These are phyloP conservation scores for Aspergillus sparsus DNA, from an alignment of 495 filamentous ascomycete species.

Conservation along the genomic window DNA sequence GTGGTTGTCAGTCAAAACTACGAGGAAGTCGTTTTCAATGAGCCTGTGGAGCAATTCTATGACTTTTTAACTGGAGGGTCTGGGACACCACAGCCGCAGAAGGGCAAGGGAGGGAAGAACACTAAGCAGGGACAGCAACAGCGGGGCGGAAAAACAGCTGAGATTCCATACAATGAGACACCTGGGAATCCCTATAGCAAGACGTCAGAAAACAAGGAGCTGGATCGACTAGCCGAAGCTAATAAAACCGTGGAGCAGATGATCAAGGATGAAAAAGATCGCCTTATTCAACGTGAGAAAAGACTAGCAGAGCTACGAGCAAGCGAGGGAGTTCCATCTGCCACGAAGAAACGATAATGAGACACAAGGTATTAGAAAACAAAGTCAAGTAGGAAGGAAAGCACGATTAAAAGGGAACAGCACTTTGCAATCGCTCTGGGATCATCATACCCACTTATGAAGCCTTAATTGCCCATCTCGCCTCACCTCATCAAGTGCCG, in stretches of 20 bases:
- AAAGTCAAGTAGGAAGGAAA: no score
- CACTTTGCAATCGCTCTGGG: no score
- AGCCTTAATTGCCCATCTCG: no score
- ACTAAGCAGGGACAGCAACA: conserved; percentile 47
- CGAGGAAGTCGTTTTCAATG: conserved; percentile 94
- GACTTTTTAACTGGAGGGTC: conserved; percentile 72
- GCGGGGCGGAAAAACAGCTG: conserved; percentile 61
- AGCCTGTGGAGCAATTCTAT: conserved; percentile 88
- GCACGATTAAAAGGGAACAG: no score
- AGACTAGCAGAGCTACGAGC: conserved; percentile 64
- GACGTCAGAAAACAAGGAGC: conserved; percentile 71
- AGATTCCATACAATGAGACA: conserved; percentile 65
- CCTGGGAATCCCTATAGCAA: conserved; percentile 71
- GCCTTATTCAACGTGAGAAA: conserved; percentile 62
- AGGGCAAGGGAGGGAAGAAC: conserved; percentile 49
- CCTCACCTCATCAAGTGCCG: no score
- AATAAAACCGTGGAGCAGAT: conserved; percentile 71
- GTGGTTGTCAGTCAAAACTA: conserved; percentile 74
- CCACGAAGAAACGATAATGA: conserved; percentile 46
- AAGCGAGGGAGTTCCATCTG: conserved; percentile 45
- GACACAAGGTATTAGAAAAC: no score
- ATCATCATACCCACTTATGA: no score
- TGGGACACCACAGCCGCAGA: conserved; percentile 29
- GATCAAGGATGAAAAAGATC: conserved; percentile 66
- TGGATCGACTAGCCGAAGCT: conserved; percentile 57